Evolutionary conservation across 257 asterid species (phyloP).

Genomic region (Rubia yunnanensis): DNA sequence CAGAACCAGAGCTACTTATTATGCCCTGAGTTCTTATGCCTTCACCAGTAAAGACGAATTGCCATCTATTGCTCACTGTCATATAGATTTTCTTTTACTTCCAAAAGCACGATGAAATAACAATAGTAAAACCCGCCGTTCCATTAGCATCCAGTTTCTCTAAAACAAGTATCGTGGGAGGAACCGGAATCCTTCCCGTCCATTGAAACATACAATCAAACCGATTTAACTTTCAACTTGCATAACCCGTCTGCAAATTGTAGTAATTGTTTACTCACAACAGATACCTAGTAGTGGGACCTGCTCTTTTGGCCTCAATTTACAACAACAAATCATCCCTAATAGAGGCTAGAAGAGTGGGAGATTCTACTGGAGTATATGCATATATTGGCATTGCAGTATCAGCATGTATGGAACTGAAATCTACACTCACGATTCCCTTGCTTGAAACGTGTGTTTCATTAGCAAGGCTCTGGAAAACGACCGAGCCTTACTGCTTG

Average conservation of each 20-base stretch:
- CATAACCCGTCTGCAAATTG: no score
- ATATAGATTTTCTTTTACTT: no score
- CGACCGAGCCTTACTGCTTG: slow-evolving; percentile 16
- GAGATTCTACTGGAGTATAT: neutral
- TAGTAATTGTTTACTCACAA: neutral
- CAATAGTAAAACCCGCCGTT: no score
- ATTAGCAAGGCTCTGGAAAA: neutral
- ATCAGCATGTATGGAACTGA: neutral
- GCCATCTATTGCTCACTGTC: no score
- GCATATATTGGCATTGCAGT: neutral
- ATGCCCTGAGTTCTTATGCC: neutral
- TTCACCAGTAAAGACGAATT: no score
- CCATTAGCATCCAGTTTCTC: neutral
- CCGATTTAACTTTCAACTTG: neutral
- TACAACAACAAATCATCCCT: neutral
- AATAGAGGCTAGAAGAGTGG: neutral
- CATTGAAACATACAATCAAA: neutral
- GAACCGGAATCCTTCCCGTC: no score
- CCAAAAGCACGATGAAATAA: no score
- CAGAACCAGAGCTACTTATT: neutral
- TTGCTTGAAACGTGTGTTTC: neutral
- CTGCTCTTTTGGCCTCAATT: neutral
- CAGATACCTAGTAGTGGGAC: neutral
- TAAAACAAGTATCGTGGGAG: neutral
- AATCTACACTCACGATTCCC: neutral